These are phyloP conservation scores for Lepidium campestre DNA, from an alignment of 441 rosid species.

Conservation along the genomic window DNA sequence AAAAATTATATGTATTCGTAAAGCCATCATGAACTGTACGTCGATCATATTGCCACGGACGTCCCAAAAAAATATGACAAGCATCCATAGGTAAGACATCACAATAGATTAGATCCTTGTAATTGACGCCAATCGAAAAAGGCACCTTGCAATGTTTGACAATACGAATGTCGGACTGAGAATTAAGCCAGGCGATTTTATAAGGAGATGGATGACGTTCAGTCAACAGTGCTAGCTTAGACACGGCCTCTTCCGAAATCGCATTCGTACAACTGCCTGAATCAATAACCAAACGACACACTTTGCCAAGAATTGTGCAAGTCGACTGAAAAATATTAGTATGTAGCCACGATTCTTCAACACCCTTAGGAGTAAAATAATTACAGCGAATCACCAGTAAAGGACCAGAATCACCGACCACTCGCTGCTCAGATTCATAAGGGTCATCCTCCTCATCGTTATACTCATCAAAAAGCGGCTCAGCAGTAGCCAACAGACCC, in stretches of 20 bases:
- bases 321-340: background rate
- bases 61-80: background rate
- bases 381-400: background rate
- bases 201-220: background rate
- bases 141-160: background rate
- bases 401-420: background rate
- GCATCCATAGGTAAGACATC: background rate
- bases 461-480: background rate
- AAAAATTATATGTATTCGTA: background rate
- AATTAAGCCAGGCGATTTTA: background rate
- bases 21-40: background rate
- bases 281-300: background rate
- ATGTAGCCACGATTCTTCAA: too few relatives aligned
- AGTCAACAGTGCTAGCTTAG: background rate
- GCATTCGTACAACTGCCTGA: background rate
- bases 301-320: background rate
- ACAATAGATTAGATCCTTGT: background rate
- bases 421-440: accelerated
- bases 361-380: too few relatives aligned
- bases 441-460: background rate
- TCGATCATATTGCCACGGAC: background rate
- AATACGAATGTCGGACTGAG: background rate
- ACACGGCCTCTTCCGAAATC: background rate
- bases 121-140: background rate
- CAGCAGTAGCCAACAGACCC: background rate